Evolutionary conservation across 495 filamentous ascomycete genomes (phyloP).

Genomic region (Poronia punctata): DNA sequence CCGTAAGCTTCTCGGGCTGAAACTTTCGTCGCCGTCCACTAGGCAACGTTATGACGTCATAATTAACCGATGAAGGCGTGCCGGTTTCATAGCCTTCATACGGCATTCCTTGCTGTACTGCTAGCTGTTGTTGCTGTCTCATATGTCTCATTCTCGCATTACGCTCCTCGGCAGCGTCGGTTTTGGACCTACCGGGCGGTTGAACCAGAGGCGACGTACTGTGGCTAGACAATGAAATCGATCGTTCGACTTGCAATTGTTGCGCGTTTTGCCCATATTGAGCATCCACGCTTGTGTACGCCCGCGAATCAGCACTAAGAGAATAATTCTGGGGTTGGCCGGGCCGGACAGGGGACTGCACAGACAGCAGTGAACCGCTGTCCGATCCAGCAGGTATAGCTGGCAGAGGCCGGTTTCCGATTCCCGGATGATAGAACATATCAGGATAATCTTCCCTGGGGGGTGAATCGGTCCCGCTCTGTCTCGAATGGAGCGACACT

Average conservation of each 20-base stretch:
- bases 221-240: conserved; percentile 75
- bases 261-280: conserved; percentile 29
- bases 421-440: conserved; percentile 88
- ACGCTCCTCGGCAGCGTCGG: conserved; percentile 70
- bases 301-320: conserved; percentile 31
- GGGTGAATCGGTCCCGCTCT: conserved; percentile 50
- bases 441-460: conserved; percentile 67
- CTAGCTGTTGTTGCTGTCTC: conserved; percentile 44
- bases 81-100: conserved; percentile 44
- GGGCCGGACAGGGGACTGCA: conserved; percentile 26
- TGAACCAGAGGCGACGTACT: conserved; percentile 72
- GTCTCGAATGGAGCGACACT: conserved; percentile 44
- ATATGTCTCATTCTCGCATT: conserved; percentile 53
- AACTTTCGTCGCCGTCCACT: conserved; percentile 68
- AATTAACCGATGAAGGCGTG: conserved; percentile 46
- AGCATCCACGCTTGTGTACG: conserved; percentile 27
- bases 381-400: conserved; percentile 59
- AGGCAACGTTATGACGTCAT: conserved; percentile 67
- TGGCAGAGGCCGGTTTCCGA: conserved; percentile 65
- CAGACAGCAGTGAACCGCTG: conserved; percentile 31
- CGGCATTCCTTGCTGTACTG: conserved; percentile 36
- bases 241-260: conserved; percentile 65
- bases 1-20: conserved; percentile 76
- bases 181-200: conserved; percentile 84
- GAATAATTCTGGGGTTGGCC: conserved; percentile 33